Percentiles rank a stretch among this genome's conserved stretches.
Evolutionary conservation across 768 basidiomycete genomes (phyloP).

Genomic region (Russula virescens): DNA sequence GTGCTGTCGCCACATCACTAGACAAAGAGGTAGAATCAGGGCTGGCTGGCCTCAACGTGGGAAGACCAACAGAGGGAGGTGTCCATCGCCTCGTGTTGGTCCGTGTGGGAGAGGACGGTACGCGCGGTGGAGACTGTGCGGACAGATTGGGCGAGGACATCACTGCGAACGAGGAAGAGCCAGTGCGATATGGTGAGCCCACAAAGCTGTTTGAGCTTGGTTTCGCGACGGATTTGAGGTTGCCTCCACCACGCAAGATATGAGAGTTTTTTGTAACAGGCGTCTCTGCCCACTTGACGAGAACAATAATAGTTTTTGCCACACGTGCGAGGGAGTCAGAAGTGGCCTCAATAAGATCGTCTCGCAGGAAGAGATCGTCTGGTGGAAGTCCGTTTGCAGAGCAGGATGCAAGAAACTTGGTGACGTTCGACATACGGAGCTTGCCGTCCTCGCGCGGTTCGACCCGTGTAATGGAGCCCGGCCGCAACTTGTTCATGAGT

Average conservation of each 20-base stretch:
- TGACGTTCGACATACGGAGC: conserved; percentile 61
- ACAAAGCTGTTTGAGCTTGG: conserved; percentile 29
- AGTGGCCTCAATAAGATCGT: conserved; percentile 60
- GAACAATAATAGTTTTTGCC: conserved; percentile 63
- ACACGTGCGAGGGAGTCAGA: conserved; percentile 64
- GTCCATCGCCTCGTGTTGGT: conserved; percentile 25
- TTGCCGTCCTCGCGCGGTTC: conserved; percentile 64
- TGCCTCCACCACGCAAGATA: conserved; percentile 36
- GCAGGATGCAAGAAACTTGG: conserved; percentile 73
- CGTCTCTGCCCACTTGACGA: conserved; percentile 57
- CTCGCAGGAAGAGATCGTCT: conserved; percentile 60
- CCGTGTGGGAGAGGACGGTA: background rate
- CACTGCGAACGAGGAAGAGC: conserved; percentile 38
- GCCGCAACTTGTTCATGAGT: conserved; percentile 72
- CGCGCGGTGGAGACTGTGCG: conserved; percentile 21
- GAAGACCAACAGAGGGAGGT: conserved; percentile 10
- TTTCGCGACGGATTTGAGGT: conserved; percentile 30
- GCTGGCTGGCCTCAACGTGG: conserved; percentile 14
- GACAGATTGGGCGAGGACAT: conserved; percentile 63
- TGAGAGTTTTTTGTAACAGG: conserved; percentile 44
- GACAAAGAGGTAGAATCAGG: conserved; percentile 16
- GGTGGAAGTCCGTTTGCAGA: conserved; percentile 56
- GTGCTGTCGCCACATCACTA: conserved; percentile 30
- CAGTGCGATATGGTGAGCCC: conserved; percentile 14
- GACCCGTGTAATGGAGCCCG: conserved; percentile 52